phyloP scores from a whole-genome alignment of 2,329 filamentous ascomycete genomes.

The Pyrenophora teres region DNA sequence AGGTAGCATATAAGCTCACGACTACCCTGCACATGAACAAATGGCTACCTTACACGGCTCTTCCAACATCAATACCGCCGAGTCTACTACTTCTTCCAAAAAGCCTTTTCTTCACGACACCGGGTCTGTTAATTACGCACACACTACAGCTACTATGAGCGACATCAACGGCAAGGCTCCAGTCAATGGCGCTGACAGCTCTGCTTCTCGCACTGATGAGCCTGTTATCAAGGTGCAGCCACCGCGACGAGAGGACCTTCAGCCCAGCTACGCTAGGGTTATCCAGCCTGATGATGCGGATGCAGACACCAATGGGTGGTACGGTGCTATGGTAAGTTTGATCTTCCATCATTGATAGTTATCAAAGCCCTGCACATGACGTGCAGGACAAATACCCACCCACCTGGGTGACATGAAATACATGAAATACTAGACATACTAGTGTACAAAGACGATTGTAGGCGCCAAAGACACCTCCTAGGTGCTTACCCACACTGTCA shows the following conservation, averaged over 20 bases:
- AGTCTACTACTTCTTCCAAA: constrained; percentile 33
- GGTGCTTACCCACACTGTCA: too few species aligned
- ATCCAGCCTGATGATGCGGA: constrained; percentile 68
- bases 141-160: constrained; percentile 31
- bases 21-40: constrained; percentile 5
- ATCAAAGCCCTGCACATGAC: too few species aligned
- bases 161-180: constrained; percentile 48
- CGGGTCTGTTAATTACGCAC: constrained; percentile 14
- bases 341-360: too few species aligned
- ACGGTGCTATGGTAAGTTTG: constrained; percentile 68
- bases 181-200: constrained; percentile 16
- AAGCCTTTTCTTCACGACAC: constrained; percentile 27
- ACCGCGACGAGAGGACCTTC: constrained; percentile 80
- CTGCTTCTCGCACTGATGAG: constrained; percentile 22
- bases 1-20: constrained; percentile 28
- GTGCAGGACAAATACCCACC: too few species aligned
- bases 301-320: constrained; percentile 80
- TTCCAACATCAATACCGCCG: constrained; percentile 14
- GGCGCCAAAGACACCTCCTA: too few species aligned
- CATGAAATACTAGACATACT: too few species aligned
- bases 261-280: constrained; percentile 75
- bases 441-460: too few species aligned
- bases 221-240: constrained; percentile 69
- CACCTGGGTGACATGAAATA: too few species aligned
- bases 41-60: constrained; percentile 18